phyloP scores from a whole-genome alignment of 75 land plant genomes.

The Selaginella moellendorffii region DNA sequence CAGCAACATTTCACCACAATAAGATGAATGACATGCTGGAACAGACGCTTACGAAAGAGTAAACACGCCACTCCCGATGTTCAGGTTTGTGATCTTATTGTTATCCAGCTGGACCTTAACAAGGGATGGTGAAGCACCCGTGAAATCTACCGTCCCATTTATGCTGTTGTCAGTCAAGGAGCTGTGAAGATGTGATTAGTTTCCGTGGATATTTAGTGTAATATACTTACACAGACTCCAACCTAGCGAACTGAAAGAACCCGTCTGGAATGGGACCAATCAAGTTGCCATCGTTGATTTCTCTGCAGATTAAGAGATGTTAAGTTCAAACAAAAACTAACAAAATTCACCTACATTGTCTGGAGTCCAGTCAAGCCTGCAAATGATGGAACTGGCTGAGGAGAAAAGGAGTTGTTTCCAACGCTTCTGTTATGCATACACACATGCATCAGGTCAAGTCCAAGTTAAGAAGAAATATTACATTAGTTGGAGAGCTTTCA shows the following conservation, averaged over 20 bases:
- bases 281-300: slow-evolving; percentile 10
- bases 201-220: not conserved
- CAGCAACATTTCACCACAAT: not conserved
- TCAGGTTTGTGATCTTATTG: not conserved
- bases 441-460: not conserved
- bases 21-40: not conserved
- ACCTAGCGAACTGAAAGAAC: not conserved
- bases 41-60: too few relatives aligned
- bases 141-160: not conserved
- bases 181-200: too few relatives aligned
- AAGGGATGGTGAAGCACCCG: not conserved
- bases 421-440: slow-evolving; percentile 5
- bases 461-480: not conserved
- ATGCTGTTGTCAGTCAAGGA: not conserved
- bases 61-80: too few relatives aligned
- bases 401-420: slow-evolving; percentile 9
- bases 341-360: slow-evolving; percentile 7
- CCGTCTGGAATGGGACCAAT: slow-evolving; percentile 10
- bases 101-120: not conserved
- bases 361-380: not conserved
- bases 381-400: slow-evolving; percentile 4
- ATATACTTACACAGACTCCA: slow-evolving; percentile 7
- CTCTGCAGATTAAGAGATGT: slow-evolving; percentile 7
- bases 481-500: slow-evolving; percentile 8
- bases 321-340: not conserved